Evolutionary conservation across 2,329 filamentous ascomycete genomes (phyloP).

Genomic region (Phaeosphaeriaceae sp.): DNA sequence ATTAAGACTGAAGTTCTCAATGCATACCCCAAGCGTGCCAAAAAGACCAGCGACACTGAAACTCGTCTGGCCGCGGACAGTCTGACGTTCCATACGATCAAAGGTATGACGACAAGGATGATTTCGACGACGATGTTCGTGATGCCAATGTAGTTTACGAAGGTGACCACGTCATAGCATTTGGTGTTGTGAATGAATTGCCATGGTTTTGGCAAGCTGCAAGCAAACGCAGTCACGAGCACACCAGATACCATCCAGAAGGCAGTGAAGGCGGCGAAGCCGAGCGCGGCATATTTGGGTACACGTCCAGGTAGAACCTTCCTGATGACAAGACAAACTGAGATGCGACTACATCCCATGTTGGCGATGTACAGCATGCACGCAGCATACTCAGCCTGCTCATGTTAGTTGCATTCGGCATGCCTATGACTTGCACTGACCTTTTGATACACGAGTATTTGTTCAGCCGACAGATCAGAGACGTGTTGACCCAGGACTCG

Average conservation of each 20-base stretch:
- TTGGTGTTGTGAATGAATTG: constrained; percentile 13
- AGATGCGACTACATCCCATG: constrained; percentile 39
- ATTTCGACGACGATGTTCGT: constrained; percentile 37
- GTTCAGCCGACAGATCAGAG: constrained; percentile 8
- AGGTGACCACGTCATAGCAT: constrained; percentile 30
- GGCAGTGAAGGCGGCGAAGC: constrained; percentile 27
- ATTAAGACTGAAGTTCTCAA: neutral
- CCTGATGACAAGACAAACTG: constrained; percentile 31
- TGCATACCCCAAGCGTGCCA: constrained; percentile 31
- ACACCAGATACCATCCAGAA: constrained; percentile 36
- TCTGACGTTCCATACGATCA: constrained; percentile 38
- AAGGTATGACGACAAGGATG: constrained; percentile 34
- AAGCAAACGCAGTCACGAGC: constrained; percentile 35
- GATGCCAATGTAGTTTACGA: constrained; percentile 38
- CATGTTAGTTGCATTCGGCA: constrained; percentile 6
- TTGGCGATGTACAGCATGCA: constrained; percentile 40
- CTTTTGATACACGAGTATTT: constrained; percentile 29
- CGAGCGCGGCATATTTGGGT: constrained; percentile 23
- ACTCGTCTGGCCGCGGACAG: constrained; percentile 29
- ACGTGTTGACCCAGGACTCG: constrained; percentile 27
- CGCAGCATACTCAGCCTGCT: constrained; percentile 32
- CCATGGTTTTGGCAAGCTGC: constrained; percentile 33
- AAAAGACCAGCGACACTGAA: constrained; percentile 33
- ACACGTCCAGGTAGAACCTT: constrained; percentile 29
- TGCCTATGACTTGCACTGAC: constrained; percentile 11